These are phyloP conservation scores for Artemisia tridentata DNA, from an alignment of 129 eudicot species.

Conservation along the genomic window DNA sequence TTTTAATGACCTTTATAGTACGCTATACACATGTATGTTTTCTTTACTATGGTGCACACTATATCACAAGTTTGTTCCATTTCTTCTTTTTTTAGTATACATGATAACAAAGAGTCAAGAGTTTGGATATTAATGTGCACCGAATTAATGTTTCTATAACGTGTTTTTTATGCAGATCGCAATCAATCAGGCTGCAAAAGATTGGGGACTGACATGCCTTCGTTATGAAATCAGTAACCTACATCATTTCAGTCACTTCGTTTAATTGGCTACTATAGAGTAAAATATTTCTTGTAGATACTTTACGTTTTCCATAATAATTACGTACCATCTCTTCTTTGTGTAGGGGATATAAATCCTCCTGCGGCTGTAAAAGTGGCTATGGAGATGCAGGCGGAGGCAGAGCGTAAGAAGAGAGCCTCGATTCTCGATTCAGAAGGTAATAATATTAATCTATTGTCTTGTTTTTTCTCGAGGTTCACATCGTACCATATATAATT, in stretches of 20 bases:
- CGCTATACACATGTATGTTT: not conserved
- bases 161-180: slow-evolving; percentile 53
- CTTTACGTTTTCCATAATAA: not conserved
- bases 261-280: slow-evolving; percentile 19
- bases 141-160: slow-evolving; percentile 10
- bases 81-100: too few relatives aligned
- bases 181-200: slow-evolving; percentile 82
- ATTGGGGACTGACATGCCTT: slow-evolving; percentile 88
- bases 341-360: slow-evolving; percentile 93
- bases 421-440: slow-evolving; percentile 94
- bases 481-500: not conserved
- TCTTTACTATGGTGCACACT: not conserved
- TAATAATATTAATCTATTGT: slow-evolving; percentile 16
- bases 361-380: slow-evolving; percentile 87
- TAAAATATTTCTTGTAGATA: slow-evolving; percentile 17
- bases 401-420: slow-evolving; percentile 97
- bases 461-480: not conserved
- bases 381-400: slow-evolving; percentile 99
- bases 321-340: not conserved
- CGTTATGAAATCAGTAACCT: slow-evolving; percentile 91
- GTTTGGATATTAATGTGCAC: slow-evolving; percentile 16
- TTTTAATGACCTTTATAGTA: not conserved
- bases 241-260: not conserved
- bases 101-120: not conserved
- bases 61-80: too few relatives aligned